phyloP scores from a whole-genome alignment of 441 rosid genomes.

The Euphorbia corollata region DNA sequence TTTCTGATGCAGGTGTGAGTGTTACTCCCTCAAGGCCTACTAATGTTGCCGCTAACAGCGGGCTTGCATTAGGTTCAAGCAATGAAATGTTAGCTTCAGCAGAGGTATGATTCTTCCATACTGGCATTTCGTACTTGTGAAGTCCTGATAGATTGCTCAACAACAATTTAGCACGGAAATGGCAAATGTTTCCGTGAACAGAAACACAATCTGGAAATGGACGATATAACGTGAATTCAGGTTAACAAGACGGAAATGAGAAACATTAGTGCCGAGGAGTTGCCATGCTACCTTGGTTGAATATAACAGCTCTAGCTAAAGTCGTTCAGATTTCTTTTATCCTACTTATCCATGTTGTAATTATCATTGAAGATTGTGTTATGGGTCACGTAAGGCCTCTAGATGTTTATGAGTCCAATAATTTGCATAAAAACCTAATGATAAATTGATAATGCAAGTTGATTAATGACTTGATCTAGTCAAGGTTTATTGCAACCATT shows the following conservation, averaged over 20 bases:
- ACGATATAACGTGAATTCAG: no score
- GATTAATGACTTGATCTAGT: conserved; percentile 8
- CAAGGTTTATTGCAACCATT: background rate
- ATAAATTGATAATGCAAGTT: background rate
- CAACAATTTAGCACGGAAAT: background rate
- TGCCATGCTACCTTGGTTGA: no score
- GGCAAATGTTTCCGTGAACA: no score
- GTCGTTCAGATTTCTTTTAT: background rate
- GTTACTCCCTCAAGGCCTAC: conserved; percentile 47
- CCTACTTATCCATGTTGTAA: background rate
- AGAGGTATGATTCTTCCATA: conserved; percentile 35
- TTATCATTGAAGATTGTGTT: background rate
- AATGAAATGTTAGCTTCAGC: conserved; percentile 42
- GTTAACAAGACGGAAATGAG: no score
- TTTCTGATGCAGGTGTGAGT: conserved; percentile 46
- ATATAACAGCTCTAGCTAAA: no score
- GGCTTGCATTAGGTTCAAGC: conserved; percentile 45
- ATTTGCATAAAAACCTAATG: background rate
- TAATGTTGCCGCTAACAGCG: conserved; percentile 37
- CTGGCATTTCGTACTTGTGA: conserved; percentile 4
- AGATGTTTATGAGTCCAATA: background rate
- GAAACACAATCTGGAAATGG: no score
- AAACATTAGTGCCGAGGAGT: no score
- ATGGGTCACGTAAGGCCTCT: background rate
- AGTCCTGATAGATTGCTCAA: conserved; percentile 3